phyloP scores from a whole-genome alignment of 1,284 basidiomycete genomes.

The Cutaneotrichosporon sp. region DNA sequence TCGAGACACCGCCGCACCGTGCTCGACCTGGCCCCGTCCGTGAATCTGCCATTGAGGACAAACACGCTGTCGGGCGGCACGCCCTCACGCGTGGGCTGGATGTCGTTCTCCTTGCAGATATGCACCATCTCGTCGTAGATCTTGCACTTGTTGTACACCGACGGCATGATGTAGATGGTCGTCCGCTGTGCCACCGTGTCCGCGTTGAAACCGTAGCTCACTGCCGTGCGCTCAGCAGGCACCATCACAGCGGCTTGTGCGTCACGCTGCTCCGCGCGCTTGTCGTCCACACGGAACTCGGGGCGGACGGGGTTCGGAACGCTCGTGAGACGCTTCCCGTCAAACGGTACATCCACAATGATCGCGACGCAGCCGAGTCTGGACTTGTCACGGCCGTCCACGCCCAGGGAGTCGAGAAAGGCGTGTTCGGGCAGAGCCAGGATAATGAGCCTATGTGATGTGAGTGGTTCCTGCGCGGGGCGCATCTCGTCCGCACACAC shows the following conservation, averaged over 20 bases:
- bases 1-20: slow-evolving; percentile 6
- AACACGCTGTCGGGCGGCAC: slow-evolving; percentile 9
- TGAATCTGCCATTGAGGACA: slow-evolving; percentile 16
- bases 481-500: slow-evolving; percentile 17
- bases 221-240: neutral
- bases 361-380: slow-evolving; percentile 12
- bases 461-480: neutral
- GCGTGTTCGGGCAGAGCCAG: slow-evolving; percentile 6
- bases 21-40: slow-evolving; percentile 1
- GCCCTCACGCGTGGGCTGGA: neutral
- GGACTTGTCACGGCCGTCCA: neutral
- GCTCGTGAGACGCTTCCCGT: neutral
- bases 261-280: too few species aligned
- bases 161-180: neutral
- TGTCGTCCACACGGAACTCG: slow-evolving; percentile 9
- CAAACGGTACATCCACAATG: slow-evolving; percentile 20
- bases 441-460: slow-evolving; percentile 20
- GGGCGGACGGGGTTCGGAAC: slow-evolving; percentile 28
- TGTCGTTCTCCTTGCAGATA: neutral
- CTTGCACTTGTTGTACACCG: too few species aligned
- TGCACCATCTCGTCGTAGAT: neutral
- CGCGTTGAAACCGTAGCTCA: slow-evolving; percentile 6
- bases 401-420: neutral
- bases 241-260: too few species aligned
- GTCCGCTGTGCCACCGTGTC: neutral